These are phyloP conservation scores for Chlorella vulgaris DNA, from an alignment of 139 green algal species.

Conservation along the genomic window DNA sequence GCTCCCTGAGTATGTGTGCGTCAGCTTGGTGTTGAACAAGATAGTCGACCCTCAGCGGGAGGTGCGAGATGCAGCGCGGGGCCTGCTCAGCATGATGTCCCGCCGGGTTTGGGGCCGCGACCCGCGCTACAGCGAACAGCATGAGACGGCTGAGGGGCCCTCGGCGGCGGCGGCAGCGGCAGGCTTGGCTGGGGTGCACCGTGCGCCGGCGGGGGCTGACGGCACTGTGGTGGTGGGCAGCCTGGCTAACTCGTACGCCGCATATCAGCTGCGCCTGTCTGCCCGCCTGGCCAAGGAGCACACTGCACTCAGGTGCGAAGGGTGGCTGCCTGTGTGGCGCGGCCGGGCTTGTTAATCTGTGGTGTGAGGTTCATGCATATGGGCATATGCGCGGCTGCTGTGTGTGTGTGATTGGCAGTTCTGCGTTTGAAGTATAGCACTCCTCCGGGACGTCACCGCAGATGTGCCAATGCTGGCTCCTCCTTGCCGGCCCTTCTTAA, in stretches of 20 bases:
- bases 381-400: too few relatives aligned
- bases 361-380: too few relatives aligned
- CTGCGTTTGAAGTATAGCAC: too few relatives aligned
- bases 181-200: too few relatives aligned
- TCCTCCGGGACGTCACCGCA: too few relatives aligned
- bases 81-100: conserved; percentile 80
- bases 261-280: conserved; percentile 85
- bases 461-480: too few relatives aligned
- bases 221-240: conserved; percentile 67
- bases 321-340: background rate
- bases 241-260: conserved; percentile 84
- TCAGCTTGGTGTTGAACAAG: conserved; percentile 95
- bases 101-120: conserved; percentile 66
- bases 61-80: conserved; percentile 83
- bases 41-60: conserved; percentile 71
- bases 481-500: too few relatives aligned
- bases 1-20: conserved; percentile 66
- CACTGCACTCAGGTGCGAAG: conserved; percentile 8
- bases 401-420: background rate
- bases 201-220: background rate
- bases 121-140: conserved; percentile 26
- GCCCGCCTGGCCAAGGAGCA: conserved; percentile 78
- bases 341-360: too few relatives aligned
- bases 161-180: background rate
- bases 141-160: background rate